These are phyloP conservation scores for Cicer pinnatifidum DNA, from an alignment of 306 rosid genomes.

Conservation along the genomic window DNA sequence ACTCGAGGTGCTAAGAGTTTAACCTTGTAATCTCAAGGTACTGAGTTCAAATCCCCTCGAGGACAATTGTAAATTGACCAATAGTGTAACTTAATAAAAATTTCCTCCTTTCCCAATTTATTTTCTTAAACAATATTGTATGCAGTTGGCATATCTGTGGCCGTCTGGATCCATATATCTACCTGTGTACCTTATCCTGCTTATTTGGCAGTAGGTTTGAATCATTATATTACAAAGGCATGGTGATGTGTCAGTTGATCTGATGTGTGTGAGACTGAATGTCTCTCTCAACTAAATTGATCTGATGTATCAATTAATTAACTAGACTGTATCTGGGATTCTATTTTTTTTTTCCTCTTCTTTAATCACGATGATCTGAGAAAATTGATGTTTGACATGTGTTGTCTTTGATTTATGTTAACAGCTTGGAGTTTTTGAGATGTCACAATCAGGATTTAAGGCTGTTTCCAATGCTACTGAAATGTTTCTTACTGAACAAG, in stretches of 20 bases:
- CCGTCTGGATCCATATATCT: neutral
- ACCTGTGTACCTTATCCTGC: neutral
- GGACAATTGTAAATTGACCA: too few relatives aligned
- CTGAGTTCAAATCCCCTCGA: too few relatives aligned
- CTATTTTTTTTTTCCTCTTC: neutral
- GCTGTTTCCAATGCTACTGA: constrained; percentile 75
- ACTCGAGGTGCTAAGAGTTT: too few relatives aligned
- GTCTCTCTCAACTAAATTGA: neutral
- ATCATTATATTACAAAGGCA: constrained; percentile 9
- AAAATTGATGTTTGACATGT: constrained; percentile 26
- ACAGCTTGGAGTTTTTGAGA: constrained; percentile 96
- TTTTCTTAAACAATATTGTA: too few relatives aligned
- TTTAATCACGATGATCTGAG: constrained; percentile 32
- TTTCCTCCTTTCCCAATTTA: too few relatives aligned
- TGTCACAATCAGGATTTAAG: constrained; percentile 75
- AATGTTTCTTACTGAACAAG: constrained; percentile 78
- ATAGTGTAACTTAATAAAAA: too few relatives aligned
- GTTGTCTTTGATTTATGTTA: constrained; percentile 42
- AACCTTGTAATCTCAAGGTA: too few relatives aligned
- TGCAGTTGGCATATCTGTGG: too few relatives aligned
- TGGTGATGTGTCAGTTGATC: constrained; percentile 30
- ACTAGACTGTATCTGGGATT: constrained; percentile 10
- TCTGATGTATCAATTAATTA: constrained; percentile 2
- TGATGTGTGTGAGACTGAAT: constrained; percentile 18
- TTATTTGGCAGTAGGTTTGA: constrained; percentile 22